These are phyloP conservation scores for Wickerhamiella hasegawae DNA, from an alignment of 805 yeast genomes.

Conservation along the genomic window DNA sequence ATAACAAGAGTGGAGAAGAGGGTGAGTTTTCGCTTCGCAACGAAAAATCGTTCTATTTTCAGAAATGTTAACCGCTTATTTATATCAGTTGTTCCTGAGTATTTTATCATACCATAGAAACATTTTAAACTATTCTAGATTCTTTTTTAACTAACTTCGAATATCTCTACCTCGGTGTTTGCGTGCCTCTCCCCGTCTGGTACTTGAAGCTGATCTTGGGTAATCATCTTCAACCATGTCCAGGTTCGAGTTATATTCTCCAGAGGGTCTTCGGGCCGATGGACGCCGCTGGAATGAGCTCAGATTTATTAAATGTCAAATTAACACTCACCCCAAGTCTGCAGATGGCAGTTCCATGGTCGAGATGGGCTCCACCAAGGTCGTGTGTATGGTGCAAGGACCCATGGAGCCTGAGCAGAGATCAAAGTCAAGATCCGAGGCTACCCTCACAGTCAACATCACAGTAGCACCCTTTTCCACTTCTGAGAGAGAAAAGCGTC, in stretches of 20 bases:
- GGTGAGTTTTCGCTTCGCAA: slow-evolving; percentile 42
- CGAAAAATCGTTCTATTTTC: slow-evolving; percentile 68
- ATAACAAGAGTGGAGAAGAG: slow-evolving; percentile 38
- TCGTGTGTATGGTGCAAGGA: slow-evolving; percentile 72
- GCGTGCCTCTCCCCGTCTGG: too few species aligned
- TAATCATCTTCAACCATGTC: too few species aligned
- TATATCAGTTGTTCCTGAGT: too few species aligned
- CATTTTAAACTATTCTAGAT: too few species aligned
- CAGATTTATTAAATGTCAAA: slow-evolving; percentile 61
- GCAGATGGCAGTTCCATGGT: slow-evolving; percentile 87
- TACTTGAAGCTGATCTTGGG: too few species aligned
- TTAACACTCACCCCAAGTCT: slow-evolving; percentile 68
- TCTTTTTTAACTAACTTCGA: too few species aligned
- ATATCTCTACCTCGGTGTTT: too few species aligned
- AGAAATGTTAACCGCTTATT: slow-evolving; percentile 17
- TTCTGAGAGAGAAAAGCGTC: slow-evolving; percentile 53
- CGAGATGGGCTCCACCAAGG: slow-evolving; percentile 84
- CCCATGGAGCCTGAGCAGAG: slow-evolving; percentile 68
- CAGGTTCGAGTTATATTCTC: slow-evolving; percentile 72
- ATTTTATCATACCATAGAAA: too few species aligned
- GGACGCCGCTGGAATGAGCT: slow-evolving; percentile 94
- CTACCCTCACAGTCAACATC: slow-evolving; percentile 46
- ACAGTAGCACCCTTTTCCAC: slow-evolving; percentile 72
- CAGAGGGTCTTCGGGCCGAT: slow-evolving; percentile 81
- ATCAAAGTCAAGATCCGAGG: slow-evolving; percentile 31